Base-by-base conservation (phyloP, 805 yeast genomes). In the Hanseniaspora singularis region DNA sequence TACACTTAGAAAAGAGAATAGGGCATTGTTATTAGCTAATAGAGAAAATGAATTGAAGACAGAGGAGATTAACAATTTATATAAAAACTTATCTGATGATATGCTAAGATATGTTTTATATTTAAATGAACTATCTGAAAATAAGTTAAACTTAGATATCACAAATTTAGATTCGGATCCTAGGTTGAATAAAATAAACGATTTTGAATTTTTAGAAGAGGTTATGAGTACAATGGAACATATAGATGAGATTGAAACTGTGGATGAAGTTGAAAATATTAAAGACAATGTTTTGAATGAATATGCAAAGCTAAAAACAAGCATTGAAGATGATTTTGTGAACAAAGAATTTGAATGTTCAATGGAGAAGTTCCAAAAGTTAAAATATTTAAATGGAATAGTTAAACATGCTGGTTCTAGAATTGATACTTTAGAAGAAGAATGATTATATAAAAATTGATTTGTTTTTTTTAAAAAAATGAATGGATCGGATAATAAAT, bases 1-100 rank as follows among this genome's bases (percentile, higher is more conserved):
- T 40, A 56, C 64, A 15, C 68, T 89, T 40, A 72, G 94, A 43
- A 72, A 76, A 49, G 97, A 92, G 60, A 89, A 77, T 60, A 65
- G 95, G 33, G 52, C 57, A 8, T 65, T 87, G 26, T 97, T 89
- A 64, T 67, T 69, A 50, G 65, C 65, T 51, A 62, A 49, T 3
- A 46, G 45, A n/a, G 50, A 37, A 10, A 45, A 40, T 4, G 8
- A 32, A 2, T 32, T 14, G 19, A 40, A 36, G n/a, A 37, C 40
- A 26, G 24, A 30, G 24, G 32, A 27, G 18, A 37, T 44, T 19
- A 44, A 44, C 20, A 39, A 30, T 4, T 53, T 49, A 33, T 44
- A 32, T 16, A 56, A 56, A 28, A 65, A 65, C 1, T 54, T 62
- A 1, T 38, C 56, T 1, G 51, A 57, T 33, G 49, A 38, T 23